Conservation (phyloP, 306 rosid genomes). For the Acmispon strigosus region DNA sequence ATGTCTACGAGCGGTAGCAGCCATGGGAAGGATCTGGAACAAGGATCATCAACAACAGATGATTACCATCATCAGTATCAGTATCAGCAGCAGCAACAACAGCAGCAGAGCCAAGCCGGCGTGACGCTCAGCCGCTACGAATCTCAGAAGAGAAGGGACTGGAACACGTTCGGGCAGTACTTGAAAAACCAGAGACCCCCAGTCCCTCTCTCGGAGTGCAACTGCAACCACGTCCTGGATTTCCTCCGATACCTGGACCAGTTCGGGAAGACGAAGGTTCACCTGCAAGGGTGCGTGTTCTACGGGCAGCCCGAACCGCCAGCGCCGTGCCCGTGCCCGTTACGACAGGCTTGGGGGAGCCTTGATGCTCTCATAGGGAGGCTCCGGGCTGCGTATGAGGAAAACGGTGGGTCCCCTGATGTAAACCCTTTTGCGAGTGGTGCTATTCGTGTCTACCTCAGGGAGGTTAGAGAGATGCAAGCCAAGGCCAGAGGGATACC, state of each 20-base stretch:
- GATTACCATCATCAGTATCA: background rate
- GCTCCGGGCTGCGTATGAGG: conserved; percentile 94
- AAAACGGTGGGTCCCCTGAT: conserved; percentile 77
- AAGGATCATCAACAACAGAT: conserved; percentile 37
- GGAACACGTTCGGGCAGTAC: conserved; percentile 98
- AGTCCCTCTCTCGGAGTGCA: conserved; percentile 77
- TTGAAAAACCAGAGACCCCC: conserved; percentile 81
- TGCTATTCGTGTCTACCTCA: conserved; percentile 73
- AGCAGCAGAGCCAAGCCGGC: conserved; percentile 22
- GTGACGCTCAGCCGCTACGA: conserved; percentile 79
- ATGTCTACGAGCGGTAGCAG: conserved; percentile 34
- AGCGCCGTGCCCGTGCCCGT: conserved; percentile 88
- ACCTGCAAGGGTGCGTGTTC: conserved; percentile 81
- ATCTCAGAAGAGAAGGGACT: conserved; percentile 89
- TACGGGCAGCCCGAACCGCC: conserved; percentile 96
- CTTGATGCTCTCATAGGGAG: conserved; percentile 94
- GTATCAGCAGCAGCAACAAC: conserved; percentile 10
- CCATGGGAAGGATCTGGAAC: conserved; percentile 42
- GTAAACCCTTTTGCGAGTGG: conserved; percentile 78
- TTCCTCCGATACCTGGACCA: conserved; percentile 85
- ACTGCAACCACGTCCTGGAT: conserved; percentile 76
- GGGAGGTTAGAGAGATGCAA: conserved; percentile 86
- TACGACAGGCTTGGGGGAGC: conserved; percentile 94
- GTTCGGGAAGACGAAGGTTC: conserved; percentile 96
- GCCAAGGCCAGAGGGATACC: conserved; percentile 97